Base-by-base conservation (phyloP, 2,329 filamentous ascomycete species). In the Rhexocercosporidium sp. region DNA sequence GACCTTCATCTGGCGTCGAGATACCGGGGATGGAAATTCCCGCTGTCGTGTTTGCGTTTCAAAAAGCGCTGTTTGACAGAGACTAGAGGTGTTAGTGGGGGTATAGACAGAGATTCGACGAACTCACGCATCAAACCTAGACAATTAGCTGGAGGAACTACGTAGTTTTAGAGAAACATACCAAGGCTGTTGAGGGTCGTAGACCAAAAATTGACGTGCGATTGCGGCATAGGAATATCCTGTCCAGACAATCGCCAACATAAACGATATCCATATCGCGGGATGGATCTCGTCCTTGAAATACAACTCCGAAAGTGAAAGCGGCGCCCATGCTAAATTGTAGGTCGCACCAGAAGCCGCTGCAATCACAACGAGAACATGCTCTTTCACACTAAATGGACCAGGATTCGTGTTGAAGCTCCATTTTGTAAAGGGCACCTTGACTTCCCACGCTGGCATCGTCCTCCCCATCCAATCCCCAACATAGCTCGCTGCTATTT, bases 141-240 rank as follows among this genome's bases (percentile, higher is more conserved):
- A 80, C 5, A 29, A 37, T 72, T 67, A 72, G 70, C 49, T 41
- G 47, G 65, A 25, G 34, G 34, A 37, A 20, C 9, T 12, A 25
- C 22, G 22, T 25, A 20, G 20, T 31, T 29, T 14, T 25, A 6
- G 41, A 41, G 44, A 11, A 18, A 66, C 71, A 59, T 66, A 84
- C 84, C 84, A 86, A 3, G 83, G 81, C 66, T 85, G 87, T 53
- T 84, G 81, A 0, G 86, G 86, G 67, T 89, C 86, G 70, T 87
- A 87, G 20, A 89, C 78, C 11, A 88, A 75, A 27, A 88, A 82
- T 66, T 88, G 83, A 3, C 86, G 80, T 7, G 85, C 85, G 59
- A 88, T 79, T 0, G 86, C 86, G 2, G 86, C 86, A 73, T 86
- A 88, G 0, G 84, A 84, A 70, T 88, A 89, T 12, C 86, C 86